These are phyloP conservation scores for Nectriaceae sp. DNA, from an alignment of 2,329 filamentous ascomycete species.

Conservation along the genomic window DNA sequence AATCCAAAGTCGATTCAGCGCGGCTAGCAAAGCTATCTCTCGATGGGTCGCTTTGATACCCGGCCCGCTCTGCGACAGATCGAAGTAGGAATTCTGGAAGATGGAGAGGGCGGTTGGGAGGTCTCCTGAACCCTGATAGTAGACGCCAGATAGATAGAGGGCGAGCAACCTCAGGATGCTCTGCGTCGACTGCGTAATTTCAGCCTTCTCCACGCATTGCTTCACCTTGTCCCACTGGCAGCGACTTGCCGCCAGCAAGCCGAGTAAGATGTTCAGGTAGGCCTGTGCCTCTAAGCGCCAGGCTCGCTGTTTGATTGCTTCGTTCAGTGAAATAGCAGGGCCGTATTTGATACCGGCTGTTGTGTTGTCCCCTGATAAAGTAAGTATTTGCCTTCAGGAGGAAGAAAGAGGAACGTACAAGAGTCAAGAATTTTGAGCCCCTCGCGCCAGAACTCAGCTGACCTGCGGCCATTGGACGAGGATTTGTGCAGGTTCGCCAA, in stretches of 20 bases:
- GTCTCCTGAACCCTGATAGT: slow-evolving; percentile 76
- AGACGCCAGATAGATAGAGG: slow-evolving; percentile 73
- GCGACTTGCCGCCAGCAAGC: slow-evolving; percentile 68
- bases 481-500: slow-evolving; percentile 46
- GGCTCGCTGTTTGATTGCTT: slow-evolving; percentile 58
- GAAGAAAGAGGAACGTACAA: slow-evolving; percentile 36
- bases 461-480: slow-evolving; percentile 33
- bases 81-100: slow-evolving; percentile 64
- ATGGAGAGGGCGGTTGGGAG: slow-evolving; percentile 66
- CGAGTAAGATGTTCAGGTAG: slow-evolving; percentile 71
- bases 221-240: slow-evolving; percentile 70
- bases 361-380: slow-evolving; percentile 35
- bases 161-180: slow-evolving; percentile 51
- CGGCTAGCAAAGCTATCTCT: slow-evolving; percentile 67
- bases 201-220: slow-evolving; percentile 56
- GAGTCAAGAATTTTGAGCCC: slow-evolving; percentile 49
- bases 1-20: slow-evolving; percentile 72
- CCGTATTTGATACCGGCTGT: slow-evolving; percentile 40
- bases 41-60: slow-evolving; percentile 54
- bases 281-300: slow-evolving; percentile 69
- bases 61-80: slow-evolving; percentile 37
- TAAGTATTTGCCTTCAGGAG: slow-evolving; percentile 7
- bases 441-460: slow-evolving; percentile 44
- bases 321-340: slow-evolving; percentile 54
- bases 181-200: slow-evolving; percentile 43